Base-by-base conservation (phyloP, 2,329 filamentous ascomycete species). In the Dothistroma pini region DNA sequence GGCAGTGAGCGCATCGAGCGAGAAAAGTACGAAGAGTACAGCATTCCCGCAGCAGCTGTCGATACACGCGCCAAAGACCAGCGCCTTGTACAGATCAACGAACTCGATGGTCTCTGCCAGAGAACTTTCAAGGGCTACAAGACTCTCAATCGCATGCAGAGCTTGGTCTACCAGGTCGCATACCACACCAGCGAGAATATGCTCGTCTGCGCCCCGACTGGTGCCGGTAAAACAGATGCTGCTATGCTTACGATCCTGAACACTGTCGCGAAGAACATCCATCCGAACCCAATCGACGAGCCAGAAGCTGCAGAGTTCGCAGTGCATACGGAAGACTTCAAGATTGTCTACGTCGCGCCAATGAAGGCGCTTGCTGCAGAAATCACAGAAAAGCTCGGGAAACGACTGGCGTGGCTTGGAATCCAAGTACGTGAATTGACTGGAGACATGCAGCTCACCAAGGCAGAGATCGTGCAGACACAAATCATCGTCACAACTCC, bases 341-440 rank as follows among this genome's bases (percentile, higher is more conserved):
- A 99, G 77, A 93, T 99, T 69, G 92, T 99, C 59, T 99, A 99
- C 69, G 95, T 99, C 47, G 95, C 96, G 0, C 96, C 95, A 0
- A 99, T 99, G 96, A 99, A 99, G 76, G 96, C 95, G 0, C 81
- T 99, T 19, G 96, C 96, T 4, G 95, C 96, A 8, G 95, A 99
- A 77, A 89, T 99, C 47, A 97, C 95, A 0, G 91, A 93, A 38
- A 99, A 99, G 78, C 81, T 99, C 2, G 90, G 92, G 52, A 96
- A 91, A 75, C 87, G 93, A 29, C 84, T 99, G 4, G 89, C 91
- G 1, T 99, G 96, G 96, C 84, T 99, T 6, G 93, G 93, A 8
- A 86, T 99, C 69, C 87, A 91, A 73, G 93, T 91, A 66, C 89
- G 95, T 63, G 95, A 99, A 76, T 87, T 96, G 74, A 99, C 95